Evolutionary conservation across 768 basidiomycete genomes (phyloP).

Genomic region (Daedalea quercina): DNA sequence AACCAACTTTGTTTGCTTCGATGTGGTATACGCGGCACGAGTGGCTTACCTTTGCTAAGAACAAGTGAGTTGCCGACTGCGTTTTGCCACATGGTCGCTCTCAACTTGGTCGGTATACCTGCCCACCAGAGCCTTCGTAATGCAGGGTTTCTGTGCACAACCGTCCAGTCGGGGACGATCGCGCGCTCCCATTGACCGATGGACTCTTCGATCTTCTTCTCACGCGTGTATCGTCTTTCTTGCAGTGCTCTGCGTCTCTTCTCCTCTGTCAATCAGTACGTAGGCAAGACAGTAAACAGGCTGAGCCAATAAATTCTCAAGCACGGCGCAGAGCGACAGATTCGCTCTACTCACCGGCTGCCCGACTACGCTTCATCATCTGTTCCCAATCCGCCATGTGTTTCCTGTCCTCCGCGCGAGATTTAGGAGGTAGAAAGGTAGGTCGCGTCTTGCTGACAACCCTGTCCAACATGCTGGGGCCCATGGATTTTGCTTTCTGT

Average conservation of each 20-base stretch:
- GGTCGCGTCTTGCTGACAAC: constrained; percentile 84
- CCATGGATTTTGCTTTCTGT: constrained; percentile 44
- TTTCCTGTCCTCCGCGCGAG: constrained; percentile 66
- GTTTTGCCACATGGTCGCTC: constrained; percentile 76
- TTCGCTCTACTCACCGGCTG: constrained; percentile 45
- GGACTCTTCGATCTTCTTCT: constrained; percentile 63
- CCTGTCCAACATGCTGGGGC: constrained; percentile 71
- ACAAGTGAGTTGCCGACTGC: constrained; percentile 83
- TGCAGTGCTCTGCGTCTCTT: constrained; percentile 58
- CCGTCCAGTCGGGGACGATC: constrained; percentile 79
- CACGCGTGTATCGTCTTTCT: constrained; percentile 57
- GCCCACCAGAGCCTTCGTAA: constrained; percentile 81
- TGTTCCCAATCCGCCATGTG: constrained; percentile 81
- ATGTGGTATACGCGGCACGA: constrained; percentile 2
- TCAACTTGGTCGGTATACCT: constrained; percentile 78
- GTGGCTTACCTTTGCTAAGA: constrained; percentile 62
- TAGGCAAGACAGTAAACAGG: constrained; percentile 7
- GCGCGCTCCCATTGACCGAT: constrained; percentile 70
- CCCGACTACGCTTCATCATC: constrained; percentile 82
- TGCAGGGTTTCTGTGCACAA: constrained; percentile 56
- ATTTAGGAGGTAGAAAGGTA: constrained; percentile 78
- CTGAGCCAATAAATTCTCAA: constrained; percentile 17
- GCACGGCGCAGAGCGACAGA: constrained; percentile 4
- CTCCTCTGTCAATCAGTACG: constrained; percentile 42
- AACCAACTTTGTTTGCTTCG: background rate